phyloP scores from a whole-genome alignment of 306 rosid genomes.

The Luffa aegyptiaca region DNA sequence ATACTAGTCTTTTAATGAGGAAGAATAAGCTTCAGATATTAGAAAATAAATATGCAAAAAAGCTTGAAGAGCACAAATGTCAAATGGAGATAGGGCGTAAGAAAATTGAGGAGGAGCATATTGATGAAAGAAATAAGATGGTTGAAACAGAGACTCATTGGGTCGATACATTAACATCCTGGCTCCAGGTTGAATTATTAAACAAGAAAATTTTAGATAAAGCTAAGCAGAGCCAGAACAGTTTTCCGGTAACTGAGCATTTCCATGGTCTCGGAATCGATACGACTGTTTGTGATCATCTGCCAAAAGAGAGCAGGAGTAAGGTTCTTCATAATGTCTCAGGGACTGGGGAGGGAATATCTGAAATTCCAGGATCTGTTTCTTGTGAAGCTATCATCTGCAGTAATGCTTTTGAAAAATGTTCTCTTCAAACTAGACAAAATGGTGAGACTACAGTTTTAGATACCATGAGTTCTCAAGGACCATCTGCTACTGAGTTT shows the following conservation, averaged over 20 bases:
- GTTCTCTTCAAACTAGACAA: slow-evolving; percentile 8
- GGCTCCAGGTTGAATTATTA: slow-evolving; percentile 34
- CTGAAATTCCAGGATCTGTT: slow-evolving; percentile 17
- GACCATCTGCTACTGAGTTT: slow-evolving; percentile 4
- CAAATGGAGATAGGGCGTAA: slow-evolving; percentile 25
- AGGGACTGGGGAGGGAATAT: slow-evolving; percentile 12
- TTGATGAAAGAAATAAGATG: slow-evolving; percentile 28
- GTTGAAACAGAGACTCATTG: slow-evolving; percentile 24
- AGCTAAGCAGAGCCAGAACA: slow-evolving; percentile 21
- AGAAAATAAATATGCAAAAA: slow-evolving; percentile 16
- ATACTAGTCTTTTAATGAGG: slow-evolving; percentile 19
- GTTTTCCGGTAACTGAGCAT: slow-evolving; percentile 17
- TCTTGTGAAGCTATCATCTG: slow-evolving; percentile 15
- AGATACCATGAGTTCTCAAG: slow-evolving; percentile 12
- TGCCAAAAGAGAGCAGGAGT: slow-evolving; percentile 9
- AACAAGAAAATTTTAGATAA: slow-evolving; percentile 13
- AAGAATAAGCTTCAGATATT: slow-evolving; percentile 25
- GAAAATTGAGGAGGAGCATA: slow-evolving; percentile 33
- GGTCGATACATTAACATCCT: slow-evolving; percentile 45
- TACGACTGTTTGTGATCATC: slow-evolving; percentile 17
- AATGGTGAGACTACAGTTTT: slow-evolving; percentile 16
- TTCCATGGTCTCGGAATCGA: slow-evolving; percentile 11
- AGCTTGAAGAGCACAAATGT: slow-evolving; percentile 20
- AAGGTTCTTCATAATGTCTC: slow-evolving; percentile 14
- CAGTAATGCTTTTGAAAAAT: slow-evolving; percentile 11